Percentiles rank a stretch among this genome's conserved stretches.
These are phyloP conservation scores for Kwoniella europaea DNA, from an alignment of 768 basidiomycete species.

Conservation along the genomic window DNA sequence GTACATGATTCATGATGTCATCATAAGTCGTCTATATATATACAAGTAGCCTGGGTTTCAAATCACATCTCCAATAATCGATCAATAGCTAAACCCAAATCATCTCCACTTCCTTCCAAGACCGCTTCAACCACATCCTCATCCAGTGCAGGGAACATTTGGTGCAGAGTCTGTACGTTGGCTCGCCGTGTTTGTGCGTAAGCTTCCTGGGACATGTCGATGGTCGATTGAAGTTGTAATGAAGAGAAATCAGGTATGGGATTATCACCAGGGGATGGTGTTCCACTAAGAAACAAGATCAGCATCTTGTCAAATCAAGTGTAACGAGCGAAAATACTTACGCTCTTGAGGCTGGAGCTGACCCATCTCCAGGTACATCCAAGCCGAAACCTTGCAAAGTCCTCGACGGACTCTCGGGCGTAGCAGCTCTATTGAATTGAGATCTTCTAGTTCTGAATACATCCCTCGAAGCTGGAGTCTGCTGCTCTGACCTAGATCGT, in stretches of 20 bases:
- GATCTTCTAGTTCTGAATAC: conserved; percentile 24
- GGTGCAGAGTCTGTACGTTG: conserved; percentile 70
- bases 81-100: conserved; percentile 88
- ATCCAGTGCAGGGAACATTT: conserved; percentile 87
- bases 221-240: conserved; percentile 62
- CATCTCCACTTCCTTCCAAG: conserved; percentile 83
- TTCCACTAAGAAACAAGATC: conserved; percentile 13
- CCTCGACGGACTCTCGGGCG: conserved; percentile 29
- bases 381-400: conserved; percentile 12
- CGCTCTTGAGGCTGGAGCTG: conserved; percentile 19
- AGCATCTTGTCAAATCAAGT: conserved; percentile 27
- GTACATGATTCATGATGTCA: conserved; percentile 2
- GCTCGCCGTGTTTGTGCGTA: conserved; percentile 70
- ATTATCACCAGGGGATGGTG: conserved; percentile 20
- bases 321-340: background rate
- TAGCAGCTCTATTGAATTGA: conserved; percentile 10
- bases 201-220: conserved; percentile 74
- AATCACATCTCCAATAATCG: conserved; percentile 48
- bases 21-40: background rate
- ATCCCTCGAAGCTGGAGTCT: conserved; percentile 19
- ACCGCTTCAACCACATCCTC: conserved; percentile 84
- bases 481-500: background rate
- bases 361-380: conserved; percentile 19
- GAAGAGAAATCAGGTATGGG: conserved; percentile 36
- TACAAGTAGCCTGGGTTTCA: background rate